Evolutionary conservation across 2,329 filamentous ascomycete species (phyloP), one percentile per base, ranked within the genome.

Genomic region (Alternaria gansuensis): DNA sequence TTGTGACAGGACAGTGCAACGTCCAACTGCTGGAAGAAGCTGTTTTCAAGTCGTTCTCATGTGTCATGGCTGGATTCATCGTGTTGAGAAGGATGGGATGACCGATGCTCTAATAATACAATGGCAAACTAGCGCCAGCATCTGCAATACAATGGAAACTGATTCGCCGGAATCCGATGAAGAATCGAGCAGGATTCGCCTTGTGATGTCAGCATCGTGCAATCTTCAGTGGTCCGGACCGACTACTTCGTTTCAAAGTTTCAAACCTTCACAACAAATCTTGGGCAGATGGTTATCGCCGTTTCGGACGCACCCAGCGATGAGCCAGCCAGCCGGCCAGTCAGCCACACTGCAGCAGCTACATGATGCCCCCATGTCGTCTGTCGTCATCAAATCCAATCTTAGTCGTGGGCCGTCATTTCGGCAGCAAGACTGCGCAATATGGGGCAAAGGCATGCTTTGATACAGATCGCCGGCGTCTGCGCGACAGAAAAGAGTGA

Each of bases 401-500:
- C 44, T 48, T 26, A 48, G 44, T 31, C 44, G 44, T 48, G 44
- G 44, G 44, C 44, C 44, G 44, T 48, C 21, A 48, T 48, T 48
- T 48, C 44, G 44, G 44, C 44, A 36, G 5, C 29, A 26, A 33
- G 31, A 33, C 44, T 34, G 44, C 44, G 44, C 31, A 24, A 21
- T 31, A 48, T 34, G 44, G 29, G 37, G 44, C 44, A 46, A 34
- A 23, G 44, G 9, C 44, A 48, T 34, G 44, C 44, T 41, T 50
- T 59, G 36, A 63, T 59, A 55, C 61, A 4, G 61, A 61, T 63
- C 58, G 41, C 29, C 54, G 26, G n/a, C 31, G 54, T 31, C 34
- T 36, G 29, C 29, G 29, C 23, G 11, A 29, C 24, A 21, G n/a
- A 41, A 34, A 37, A 33, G 13, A 40, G 57, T 40, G 40, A 29